Percentiles rank a stretch among this genome's conserved stretches.
These are phyloP conservation scores for Kalmanozyma brasiliensis DNA, from an alignment of 1,284 basidiomycete species.

Conservation along the genomic window DNA sequence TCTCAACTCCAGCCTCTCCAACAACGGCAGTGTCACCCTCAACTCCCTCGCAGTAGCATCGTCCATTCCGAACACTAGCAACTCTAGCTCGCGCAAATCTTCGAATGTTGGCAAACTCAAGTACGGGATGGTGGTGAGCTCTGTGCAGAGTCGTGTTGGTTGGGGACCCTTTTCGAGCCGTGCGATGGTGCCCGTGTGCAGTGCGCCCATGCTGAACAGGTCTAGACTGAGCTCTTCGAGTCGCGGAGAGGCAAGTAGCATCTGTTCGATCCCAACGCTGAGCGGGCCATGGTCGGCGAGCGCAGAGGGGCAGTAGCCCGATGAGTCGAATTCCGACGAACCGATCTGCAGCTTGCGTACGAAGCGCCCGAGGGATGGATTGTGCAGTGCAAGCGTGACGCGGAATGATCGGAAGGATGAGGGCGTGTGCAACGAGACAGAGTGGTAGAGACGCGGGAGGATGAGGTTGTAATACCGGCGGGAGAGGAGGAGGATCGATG, in stretches of 20 bases:
- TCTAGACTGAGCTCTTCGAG: conserved; percentile 53
- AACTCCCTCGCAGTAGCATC: conserved; percentile 34
- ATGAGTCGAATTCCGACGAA: conserved; percentile 41
- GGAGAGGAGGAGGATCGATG: conserved; percentile 49
- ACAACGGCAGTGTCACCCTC: conserved; percentile 31
- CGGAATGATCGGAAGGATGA: conserved; percentile 40
- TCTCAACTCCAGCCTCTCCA: conserved; percentile 44
- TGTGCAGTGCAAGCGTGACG: conserved; percentile 51
- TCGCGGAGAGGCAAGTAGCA: conserved; percentile 45
- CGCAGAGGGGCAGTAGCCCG: conserved; percentile 51
- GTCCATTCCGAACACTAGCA: conserved; percentile 56
- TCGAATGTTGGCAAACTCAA: conserved; percentile 52
- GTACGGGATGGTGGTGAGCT: conserved; percentile 52
- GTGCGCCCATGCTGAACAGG: conserved; percentile 51
- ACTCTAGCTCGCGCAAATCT: conserved; percentile 45
- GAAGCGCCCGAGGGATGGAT: conserved; percentile 41
- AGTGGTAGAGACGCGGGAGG: conserved; percentile 45
- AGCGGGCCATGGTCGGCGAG: conserved; percentile 46
- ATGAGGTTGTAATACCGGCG: conserved; percentile 39
- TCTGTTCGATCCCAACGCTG: conserved; percentile 53
- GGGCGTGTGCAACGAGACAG: conserved; percentile 42
- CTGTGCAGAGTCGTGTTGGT: conserved; percentile 43
- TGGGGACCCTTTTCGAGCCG: conserved; percentile 47
- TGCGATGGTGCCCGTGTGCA: conserved; percentile 35
- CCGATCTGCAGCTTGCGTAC: conserved; percentile 44